Percentiles rank a stretch among this genome's conserved stretches.
Evolutionary conservation across 108 stramenopile genomes (phyloP).

Genomic region (Nannochloropsis granulata): DNA sequence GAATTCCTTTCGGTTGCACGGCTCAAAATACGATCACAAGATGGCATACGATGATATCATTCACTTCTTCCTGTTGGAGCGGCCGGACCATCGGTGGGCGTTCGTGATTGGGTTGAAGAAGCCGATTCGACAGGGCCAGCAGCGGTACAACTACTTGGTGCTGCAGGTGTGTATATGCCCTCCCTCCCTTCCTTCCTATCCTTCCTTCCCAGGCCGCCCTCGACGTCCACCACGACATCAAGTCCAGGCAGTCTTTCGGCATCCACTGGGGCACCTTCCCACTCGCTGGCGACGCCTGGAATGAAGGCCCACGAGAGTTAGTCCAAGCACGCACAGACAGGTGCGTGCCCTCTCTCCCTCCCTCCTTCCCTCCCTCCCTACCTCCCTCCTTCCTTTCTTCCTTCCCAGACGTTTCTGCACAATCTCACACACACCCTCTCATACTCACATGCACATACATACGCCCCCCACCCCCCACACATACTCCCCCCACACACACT

Average conservation of each 20-base stretch:
- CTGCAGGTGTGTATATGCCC: constrained; percentile 59
- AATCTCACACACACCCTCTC: not conserved
- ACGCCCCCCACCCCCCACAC: no score
- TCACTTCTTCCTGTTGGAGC: constrained; percentile 83
- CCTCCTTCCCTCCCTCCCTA: not conserved
- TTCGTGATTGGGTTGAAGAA: constrained; percentile 94
- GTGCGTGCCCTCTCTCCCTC: not conserved
- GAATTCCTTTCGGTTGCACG: constrained; percentile 58
- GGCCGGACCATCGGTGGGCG: constrained; percentile 60
- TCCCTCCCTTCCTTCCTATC: not conserved
- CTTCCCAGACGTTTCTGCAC: not conserved
- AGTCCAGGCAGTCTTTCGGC: constrained; percentile 52
- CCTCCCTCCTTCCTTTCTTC: not conserved
- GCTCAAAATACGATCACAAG: constrained; percentile 95
- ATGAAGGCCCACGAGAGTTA: not conserved
- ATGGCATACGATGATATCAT: constrained; percentile 33
- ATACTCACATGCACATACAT: no score
- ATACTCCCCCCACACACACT: not conserved
- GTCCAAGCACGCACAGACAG: not conserved
- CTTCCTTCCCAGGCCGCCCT: constrained; percentile 51
- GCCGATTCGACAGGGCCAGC: constrained; percentile 95
- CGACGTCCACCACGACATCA: constrained; percentile 46
- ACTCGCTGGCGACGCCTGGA: constrained; percentile 51
- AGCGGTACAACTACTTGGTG: constrained; percentile 90
- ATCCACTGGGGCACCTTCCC: constrained; percentile 83